phyloP scores from a whole-genome alignment of 2,329 filamentous ascomycete genomes.

The Penicillium sp. region DNA sequence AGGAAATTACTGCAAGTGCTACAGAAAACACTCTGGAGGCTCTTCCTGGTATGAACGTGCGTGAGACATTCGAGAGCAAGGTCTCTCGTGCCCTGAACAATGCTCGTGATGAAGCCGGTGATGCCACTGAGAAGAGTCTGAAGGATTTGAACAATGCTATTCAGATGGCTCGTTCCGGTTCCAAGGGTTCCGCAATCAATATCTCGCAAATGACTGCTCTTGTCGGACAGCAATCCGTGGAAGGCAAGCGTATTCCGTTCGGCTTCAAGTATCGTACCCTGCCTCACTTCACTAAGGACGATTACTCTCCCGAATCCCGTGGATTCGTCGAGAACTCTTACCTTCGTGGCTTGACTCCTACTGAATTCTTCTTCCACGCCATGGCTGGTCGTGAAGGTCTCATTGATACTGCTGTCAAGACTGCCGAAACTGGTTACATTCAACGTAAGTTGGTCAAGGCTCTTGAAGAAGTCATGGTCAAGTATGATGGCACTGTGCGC shows the following conservation, averaged over 20 bases:
- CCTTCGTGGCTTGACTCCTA: slow-evolving; percentile 87
- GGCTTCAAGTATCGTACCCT: slow-evolving; percentile 98
- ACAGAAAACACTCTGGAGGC: slow-evolving; percentile 86
- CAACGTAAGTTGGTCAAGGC: slow-evolving; percentile 98
- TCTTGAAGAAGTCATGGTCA: slow-evolving; percentile 93
- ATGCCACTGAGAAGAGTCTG: slow-evolving; percentile 82
- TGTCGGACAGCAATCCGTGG: slow-evolving; percentile 96
- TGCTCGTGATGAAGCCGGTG: slow-evolving; percentile 95
- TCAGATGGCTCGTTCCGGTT: slow-evolving; percentile 93
- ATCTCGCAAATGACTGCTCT: slow-evolving; percentile 99
- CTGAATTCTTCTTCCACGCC: slow-evolving; percentile 99
- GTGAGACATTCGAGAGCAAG: slow-evolving; percentile 97
- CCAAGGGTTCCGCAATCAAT: slow-evolving; percentile 98
- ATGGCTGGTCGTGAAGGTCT: slow-evolving; percentile 99
- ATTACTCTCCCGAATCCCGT: slow-evolving; percentile 94
- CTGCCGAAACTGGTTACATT: slow-evolving; percentile 97
- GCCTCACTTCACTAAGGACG: slow-evolving; percentile 98
- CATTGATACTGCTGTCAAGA: slow-evolving; percentile 99
- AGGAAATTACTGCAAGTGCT: slow-evolving; percentile 70
- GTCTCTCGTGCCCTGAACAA: slow-evolving; percentile 92
- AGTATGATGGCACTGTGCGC: slow-evolving; percentile 94
- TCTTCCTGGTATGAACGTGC: slow-evolving; percentile 96
- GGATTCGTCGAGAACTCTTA: slow-evolving; percentile 99
- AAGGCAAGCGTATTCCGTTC: slow-evolving; percentile 98
- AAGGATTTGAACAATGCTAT: slow-evolving; percentile 97